Base-by-base conservation (phyloP, 345 rosid genomes). In the Aethionema arabicum region DNA sequence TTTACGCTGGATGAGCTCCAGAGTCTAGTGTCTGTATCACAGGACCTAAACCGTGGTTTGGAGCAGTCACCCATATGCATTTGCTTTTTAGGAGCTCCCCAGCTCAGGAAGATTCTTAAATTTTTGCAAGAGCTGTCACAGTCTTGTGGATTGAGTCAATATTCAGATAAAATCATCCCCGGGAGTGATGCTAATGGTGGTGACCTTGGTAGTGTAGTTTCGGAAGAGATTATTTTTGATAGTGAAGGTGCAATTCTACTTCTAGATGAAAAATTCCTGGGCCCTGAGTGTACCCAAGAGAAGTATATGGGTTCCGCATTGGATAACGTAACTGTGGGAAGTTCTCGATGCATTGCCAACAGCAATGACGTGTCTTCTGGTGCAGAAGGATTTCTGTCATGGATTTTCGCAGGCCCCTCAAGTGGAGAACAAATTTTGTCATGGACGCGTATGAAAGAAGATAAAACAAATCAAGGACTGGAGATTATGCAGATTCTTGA, bases 91-190 rank as follows among this genome's bases (percentile, higher is more conserved):
- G 97, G 90, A 64, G 92, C 86, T 46, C 46, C 74, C 52, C 96
- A 84, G 66, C 99, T 93, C 52, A 77, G 59, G 78, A 87, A 84
- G 75, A 79, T 90, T 63, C 83, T 87, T 30, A 86, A 87, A 70
- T 93, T 84, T 80, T 76, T 93, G 79, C 97, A 87, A 81, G 97
- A 87, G 44, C 53, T 90, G 42, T 81, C 90, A 65, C 82, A 79
- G 69, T 79, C 82, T 56, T 86, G 96, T 76, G 85, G 85, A 68
- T 76, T 90, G 79, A 78, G 81, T 73, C 80, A 81, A 69, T 75
- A 72, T 78, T 71, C 93, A 54, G 97, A 85, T 70, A 87, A 79
- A 76, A 69, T 21, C 59, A 76, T 36, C 58, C 52, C 74, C 11
- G n/a, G 46, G 8, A 90, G 84, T 67, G 86, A 82, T 61, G 75